Conservation (phyloP, 2,329 filamentous ascomycete genomes). For the Neopestalotiopsis clavispora region DNA sequence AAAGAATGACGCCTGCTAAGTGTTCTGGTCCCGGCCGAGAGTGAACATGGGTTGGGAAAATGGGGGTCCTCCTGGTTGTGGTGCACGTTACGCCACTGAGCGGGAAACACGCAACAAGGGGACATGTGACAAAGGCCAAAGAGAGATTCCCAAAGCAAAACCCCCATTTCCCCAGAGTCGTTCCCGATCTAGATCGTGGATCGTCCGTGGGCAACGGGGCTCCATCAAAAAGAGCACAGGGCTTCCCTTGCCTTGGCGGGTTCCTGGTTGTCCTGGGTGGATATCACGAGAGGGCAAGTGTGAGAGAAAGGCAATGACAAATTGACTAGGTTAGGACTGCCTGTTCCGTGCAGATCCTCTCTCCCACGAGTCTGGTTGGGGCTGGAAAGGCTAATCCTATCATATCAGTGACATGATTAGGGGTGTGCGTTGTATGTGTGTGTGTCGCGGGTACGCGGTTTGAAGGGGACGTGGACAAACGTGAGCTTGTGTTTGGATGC, state of each 20-base stretch:
- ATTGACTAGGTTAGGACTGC: background rate
- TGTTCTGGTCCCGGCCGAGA: background rate
- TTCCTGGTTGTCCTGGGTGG: background rate
- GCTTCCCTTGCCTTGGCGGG: background rate
- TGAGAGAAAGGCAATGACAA: background rate
- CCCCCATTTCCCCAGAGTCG: constrained; percentile 1
- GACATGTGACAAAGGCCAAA: background rate
- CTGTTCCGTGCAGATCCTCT: background rate
- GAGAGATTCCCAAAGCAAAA: background rate
- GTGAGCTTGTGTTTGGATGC: background rate
- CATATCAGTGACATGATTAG: background rate
- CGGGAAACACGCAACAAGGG: background rate
- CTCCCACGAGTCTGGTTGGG: background rate
- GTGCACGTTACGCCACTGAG: background rate
- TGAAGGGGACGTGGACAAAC: background rate
- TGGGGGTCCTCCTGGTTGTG: background rate
- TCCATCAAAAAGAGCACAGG: background rate
- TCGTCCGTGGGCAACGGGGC: background rate
- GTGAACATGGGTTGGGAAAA: background rate
- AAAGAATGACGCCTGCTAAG: background rate
- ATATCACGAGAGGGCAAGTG: background rate
- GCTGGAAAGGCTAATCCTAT: background rate
- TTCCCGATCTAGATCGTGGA: background rate
- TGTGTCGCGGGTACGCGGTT: background rate
- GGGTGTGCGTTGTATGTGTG: background rate